These are phyloP conservation scores for Suhomyces coccinellae DNA, from an alignment of 1,139 yeast genomes.

Conservation along the genomic window DNA sequence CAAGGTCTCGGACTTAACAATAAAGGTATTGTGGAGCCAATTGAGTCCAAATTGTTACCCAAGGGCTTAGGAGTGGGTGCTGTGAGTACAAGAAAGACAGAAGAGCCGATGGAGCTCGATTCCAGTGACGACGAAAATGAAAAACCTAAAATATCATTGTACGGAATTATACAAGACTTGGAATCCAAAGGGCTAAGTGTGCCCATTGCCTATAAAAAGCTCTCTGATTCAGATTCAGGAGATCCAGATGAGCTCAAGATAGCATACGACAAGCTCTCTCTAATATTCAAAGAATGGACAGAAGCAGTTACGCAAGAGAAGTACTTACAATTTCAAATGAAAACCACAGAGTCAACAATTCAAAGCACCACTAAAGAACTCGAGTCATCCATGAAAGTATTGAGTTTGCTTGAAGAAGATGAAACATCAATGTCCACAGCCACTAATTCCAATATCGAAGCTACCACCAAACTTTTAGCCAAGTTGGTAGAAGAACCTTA, in stretches of 20 bases:
- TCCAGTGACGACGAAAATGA: conserved; percentile 19
- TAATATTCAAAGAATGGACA: conserved; percentile 20
- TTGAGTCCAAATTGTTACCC: conserved; percentile 67
- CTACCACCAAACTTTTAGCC: not conserved
- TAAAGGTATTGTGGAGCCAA: conserved; percentile 76
- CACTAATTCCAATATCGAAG: not conserved
- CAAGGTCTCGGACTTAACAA: conserved; percentile 74
- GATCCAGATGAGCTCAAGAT: conserved; percentile 8
- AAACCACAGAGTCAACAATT: conserved; percentile 11
- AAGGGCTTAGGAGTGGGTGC: conserved; percentile 76
- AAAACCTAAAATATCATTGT: conserved; percentile 18
- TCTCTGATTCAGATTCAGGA: conserved; percentile 21
- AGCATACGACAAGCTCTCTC: conserved; percentile 17
- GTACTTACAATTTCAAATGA: conserved; percentile 20
- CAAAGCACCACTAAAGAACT: conserved; percentile 4
- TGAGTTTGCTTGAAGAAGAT: conserved; percentile 3
- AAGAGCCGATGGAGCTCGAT: conserved; percentile 15
- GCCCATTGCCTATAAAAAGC: conserved; percentile 27
- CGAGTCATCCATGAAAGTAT: conserved; percentile 1
- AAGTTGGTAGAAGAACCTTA: conserved; percentile 1
- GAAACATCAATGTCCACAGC: not conserved
- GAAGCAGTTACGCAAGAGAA: conserved; percentile 22
- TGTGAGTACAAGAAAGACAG: conserved; percentile 30
- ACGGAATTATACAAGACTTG: conserved; percentile 28
- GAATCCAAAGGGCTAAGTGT: conserved; percentile 29